Conservation (phyloP, 345 rosid genomes). For the Reutealis trisperma region DNA sequence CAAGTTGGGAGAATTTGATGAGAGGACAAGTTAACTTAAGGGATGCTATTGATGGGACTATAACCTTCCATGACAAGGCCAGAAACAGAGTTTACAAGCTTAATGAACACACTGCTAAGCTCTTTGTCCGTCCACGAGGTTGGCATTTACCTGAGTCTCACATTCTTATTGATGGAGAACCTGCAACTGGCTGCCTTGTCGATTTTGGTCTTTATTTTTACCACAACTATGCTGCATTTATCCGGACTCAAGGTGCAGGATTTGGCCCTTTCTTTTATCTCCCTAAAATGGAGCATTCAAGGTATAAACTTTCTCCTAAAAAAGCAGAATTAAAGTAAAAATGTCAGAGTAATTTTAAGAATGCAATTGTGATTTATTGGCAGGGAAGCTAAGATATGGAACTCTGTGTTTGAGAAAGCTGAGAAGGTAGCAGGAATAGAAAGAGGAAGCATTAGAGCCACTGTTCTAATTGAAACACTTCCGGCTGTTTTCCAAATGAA, state of each 20-base stretch:
- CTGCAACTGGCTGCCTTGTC: conserved; percentile 84
- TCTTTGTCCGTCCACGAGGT: conserved; percentile 86
- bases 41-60: conserved; percentile 87
- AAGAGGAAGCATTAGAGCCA: conserved; percentile 83
- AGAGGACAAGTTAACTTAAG: conserved; percentile 84
- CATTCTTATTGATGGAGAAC: conserved; percentile 79
- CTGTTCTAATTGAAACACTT: conserved; percentile 83
- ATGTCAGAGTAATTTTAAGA: background rate
- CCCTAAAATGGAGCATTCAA: conserved; percentile 93
- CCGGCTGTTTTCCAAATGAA: conserved; percentile 96
- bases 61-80: conserved; percentile 70
- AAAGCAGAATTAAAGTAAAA: background rate
- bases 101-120: conserved; percentile 73
- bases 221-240: conserved; percentile 72
- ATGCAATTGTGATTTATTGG: conserved; percentile 10
- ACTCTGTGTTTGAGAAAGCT: conserved; percentile 78
- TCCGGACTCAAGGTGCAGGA: conserved; percentile 70
- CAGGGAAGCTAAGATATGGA: conserved; percentile 98
- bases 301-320: conserved; percentile 37
- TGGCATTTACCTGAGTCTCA: conserved; percentile 95
- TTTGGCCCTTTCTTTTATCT: conserved; percentile 95
- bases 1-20: conserved; percentile 94
- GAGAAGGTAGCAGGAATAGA: conserved; percentile 84
- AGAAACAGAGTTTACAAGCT: conserved; percentile 86
- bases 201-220: conserved; percentile 90